Percentiles rank a stretch among this genome's conserved stretches.
phyloP scores from a whole-genome alignment of 2,329 filamentous ascomycete species.

The Corynespora cassiicola region DNA sequence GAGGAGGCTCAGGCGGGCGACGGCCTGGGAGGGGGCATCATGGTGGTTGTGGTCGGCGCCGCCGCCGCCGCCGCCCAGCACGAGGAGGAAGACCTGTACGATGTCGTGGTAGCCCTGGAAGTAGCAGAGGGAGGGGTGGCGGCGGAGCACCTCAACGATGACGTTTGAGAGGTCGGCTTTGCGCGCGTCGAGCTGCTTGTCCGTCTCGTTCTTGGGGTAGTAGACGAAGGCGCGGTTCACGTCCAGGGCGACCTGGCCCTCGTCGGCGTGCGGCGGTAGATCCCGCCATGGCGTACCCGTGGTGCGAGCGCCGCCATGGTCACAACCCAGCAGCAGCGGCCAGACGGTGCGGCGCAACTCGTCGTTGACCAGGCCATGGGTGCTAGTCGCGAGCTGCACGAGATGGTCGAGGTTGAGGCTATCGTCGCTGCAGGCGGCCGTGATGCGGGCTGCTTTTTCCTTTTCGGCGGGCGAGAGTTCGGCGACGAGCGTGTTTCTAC shows the following conservation, averaged over 20 bases:
- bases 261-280: conserved; percentile 81
- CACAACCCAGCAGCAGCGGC: conserved; percentile 63
- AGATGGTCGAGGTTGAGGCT: conserved; percentile 50
- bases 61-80: conserved; percentile 76
- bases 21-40: conserved; percentile 65
- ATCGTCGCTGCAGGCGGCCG: conserved; percentile 50
- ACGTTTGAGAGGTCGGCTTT: conserved; percentile 80
- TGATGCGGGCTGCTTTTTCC: conserved; percentile 42
- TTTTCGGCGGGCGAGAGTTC: conserved; percentile 28
- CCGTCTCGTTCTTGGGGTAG: conserved; percentile 75
- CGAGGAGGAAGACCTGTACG: conserved; percentile 90
- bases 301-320: conserved; percentile 13
- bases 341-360: conserved; percentile 75
- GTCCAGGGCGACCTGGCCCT: conserved; percentile 89
- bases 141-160: conserved; percentile 81
- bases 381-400: conserved; percentile 49
- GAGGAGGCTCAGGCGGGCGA: conserved; percentile 83
- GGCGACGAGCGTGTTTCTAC: conserved; percentile 18
- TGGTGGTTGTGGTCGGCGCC: no score
- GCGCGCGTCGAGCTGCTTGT: conserved; percentile 71
- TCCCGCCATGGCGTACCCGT: conserved; percentile 58
- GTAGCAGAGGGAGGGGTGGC: conserved; percentile 85
- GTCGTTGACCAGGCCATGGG: conserved; percentile 56
- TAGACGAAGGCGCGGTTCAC: conserved; percentile 97
- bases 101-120: conserved; percentile 99